Evolutionary conservation across 495 filamentous ascomycete genomes (phyloP), one percentile per base, ranked within the genome.

Genomic region (Copromyces sp.): DNA sequence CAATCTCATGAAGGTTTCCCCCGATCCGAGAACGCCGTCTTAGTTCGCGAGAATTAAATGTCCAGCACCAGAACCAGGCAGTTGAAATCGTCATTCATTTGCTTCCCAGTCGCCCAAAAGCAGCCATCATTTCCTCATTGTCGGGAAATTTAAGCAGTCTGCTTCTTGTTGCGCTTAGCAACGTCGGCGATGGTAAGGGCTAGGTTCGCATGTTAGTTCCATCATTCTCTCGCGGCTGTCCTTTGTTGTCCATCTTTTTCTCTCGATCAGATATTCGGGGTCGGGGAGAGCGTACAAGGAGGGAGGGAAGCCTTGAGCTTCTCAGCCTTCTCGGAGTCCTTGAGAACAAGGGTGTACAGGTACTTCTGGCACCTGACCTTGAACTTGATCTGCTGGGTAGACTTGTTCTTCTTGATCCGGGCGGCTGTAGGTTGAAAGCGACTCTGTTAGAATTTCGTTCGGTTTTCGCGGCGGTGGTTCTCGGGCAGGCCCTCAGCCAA

Each of bases 231-330:
- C 12, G 47, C 20, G 9, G 16, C 2, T 65, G 14, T 8, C 14
- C 3, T 65, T 35, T 37, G 1, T 65, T 2, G 53, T 65, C 53
- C 53, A 35, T 65, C 53, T 35, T 12, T 9, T 32, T 17, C 53
- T 65, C 65, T n/a, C 29, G 32, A 69, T 37, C 39, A 24, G 2
- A 20, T 69, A 29, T 39, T 29, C 41, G 17, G 3, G 40, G 39
- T 39, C 32, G 72, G 74, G 68, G 44, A 78, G 72, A 92, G 53
- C 53, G 80, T 91, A 98, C 95, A 89, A 80, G 95, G 96, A 75
- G 95, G 96, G 72, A 99, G 87, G 84, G 90, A 93, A 90, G 98
- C 95, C 93, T 98, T 98, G 75, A 99, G 90, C 92, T 99, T 99
- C 87, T 98, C 95, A 82, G 95, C 95, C 92, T 98, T 98, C 78